Conservation (phyloP, 208 protist genomes). For the Acanthamoeba healyi region DNA sequence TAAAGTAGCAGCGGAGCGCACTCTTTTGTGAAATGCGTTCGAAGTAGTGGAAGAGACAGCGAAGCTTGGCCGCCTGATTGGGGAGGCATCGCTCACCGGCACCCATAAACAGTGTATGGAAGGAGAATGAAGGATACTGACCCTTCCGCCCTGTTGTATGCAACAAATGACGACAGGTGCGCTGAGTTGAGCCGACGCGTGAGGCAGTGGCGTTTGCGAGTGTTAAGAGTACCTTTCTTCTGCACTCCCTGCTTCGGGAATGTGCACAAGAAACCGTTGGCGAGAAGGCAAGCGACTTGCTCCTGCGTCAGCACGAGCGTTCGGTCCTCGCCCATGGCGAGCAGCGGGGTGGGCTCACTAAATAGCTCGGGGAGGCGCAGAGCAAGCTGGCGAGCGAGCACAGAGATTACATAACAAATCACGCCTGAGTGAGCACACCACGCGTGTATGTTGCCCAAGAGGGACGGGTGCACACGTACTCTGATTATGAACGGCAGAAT, state of each 20-base stretch:
- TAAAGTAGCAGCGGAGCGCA: background rate
- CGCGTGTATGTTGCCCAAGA: background rate
- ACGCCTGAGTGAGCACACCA: background rate
- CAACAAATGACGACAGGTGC: no score
- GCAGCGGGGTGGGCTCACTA: constrained; percentile 22
- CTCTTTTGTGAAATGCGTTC: constrained; percentile 42
- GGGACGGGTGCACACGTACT: background rate
- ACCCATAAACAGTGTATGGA: constrained; percentile 64
- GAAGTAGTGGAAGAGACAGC: constrained; percentile 73
- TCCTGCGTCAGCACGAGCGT: constrained; percentile 64
- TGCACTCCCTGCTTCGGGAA: constrained; percentile 36
- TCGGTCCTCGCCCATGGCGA: constrained; percentile 41
- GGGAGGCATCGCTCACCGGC: constrained; percentile 9
- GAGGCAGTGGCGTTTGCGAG: background rate
- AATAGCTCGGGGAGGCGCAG: constrained; percentile 39
- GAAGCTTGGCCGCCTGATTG: constrained; percentile 71
- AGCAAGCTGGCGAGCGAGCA: background rate
- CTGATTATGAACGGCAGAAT: constrained; percentile 47
- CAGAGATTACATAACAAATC: background rate
- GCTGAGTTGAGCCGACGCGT: background rate
- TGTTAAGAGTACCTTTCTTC: background rate
- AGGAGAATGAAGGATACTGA: constrained; percentile 59
- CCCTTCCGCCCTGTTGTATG: constrained; percentile 24
- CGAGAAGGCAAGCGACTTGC: constrained; percentile 67
- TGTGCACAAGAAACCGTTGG: constrained; percentile 72